These are phyloP conservation scores for Phylloporus scabripes DNA, from an alignment of 768 basidiomycete species.

Conservation along the genomic window DNA sequence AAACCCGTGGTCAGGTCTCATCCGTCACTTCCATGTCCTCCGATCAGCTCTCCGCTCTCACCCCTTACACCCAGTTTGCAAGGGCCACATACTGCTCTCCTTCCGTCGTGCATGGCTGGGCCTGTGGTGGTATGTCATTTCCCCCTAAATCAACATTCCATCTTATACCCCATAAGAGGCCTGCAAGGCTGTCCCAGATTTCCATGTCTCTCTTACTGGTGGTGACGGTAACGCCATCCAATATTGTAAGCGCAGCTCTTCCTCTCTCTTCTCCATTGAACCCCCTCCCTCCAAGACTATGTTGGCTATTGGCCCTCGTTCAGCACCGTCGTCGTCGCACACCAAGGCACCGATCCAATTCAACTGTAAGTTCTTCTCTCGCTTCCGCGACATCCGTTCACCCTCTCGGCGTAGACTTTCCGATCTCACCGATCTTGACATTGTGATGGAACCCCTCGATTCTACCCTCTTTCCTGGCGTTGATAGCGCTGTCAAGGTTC, in stretches of 20 bases:
- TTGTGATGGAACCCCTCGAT: slow-evolving; percentile 37
- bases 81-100: slow-evolving; percentile 50
- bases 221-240: slow-evolving; percentile 48
- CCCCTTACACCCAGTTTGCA: slow-evolving; percentile 48
- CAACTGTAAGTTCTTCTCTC: slow-evolving; percentile 37
- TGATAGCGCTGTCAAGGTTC: slow-evolving; percentile 38
- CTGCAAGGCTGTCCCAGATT: slow-evolving; percentile 40
- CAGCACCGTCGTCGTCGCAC: slow-evolving; percentile 52
- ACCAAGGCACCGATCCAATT: slow-evolving; percentile 56
- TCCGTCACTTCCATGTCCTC: slow-evolving; percentile 25
- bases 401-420: slow-evolving; percentile 37
- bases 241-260: slow-evolving; percentile 33
- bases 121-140: slow-evolving; percentile 36
- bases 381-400: neutral
- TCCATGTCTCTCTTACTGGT: slow-evolving; percentile 34
- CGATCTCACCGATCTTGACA: slow-evolving; percentile 44
- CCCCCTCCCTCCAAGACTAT: slow-evolving; percentile 33
- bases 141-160: neutral
- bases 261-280: neutral
- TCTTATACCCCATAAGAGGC: slow-evolving; percentile 16
- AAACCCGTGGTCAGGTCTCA: neutral
- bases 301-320: slow-evolving; percentile 52
- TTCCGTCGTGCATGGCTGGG: slow-evolving; percentile 34
- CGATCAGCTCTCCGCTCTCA: slow-evolving; percentile 32
- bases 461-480: slow-evolving; percentile 52